Base-by-base conservation (phyloP, 495 filamentous ascomycete genomes). In the Rhizodiscina lignyota region DNA sequence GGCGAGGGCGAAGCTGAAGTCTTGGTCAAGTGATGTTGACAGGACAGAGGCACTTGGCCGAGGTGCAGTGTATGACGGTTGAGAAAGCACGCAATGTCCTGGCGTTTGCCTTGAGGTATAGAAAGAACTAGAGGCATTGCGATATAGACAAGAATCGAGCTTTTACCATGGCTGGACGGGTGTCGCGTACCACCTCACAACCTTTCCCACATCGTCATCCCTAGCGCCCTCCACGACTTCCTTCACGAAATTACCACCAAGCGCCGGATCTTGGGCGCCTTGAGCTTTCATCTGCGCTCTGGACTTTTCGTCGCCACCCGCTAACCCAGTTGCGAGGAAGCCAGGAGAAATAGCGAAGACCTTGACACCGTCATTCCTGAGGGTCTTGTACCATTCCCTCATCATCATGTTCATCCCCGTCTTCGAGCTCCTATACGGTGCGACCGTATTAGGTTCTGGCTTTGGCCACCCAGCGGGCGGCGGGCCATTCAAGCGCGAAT, bases 361-460 rank as follows among this genome's bases (percentile, higher is more conserved):
- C 49, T 77, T 77, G 1, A 77, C 71, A 0, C 67, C 68, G 37
- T 79, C 74, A 13, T 66, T 58, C 37, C 56, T 55, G 33, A 79
- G 46, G 5, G 59, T 43, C 4, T 61, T 52, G 17, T 41, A 18
- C 71, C 70, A 79, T 36, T 69, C 64, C 21, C 61, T 55, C 70
- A 77, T 72, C 52, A 76, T 23, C 73, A 77, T 78, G 39, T 78
- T 77, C 44, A 79, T 37, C 5, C 64, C 73, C 0, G 69, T 63
- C 56, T 79, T 78, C 19, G 55, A 48, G 33, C 52, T 54, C 5
- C 70, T 60, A 42, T 79, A 77, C 2, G 56, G 52, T 0, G 50
- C 37, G 2, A 56, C 27, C 8, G 15, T 36, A 12, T 12, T 23
- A 21, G 30, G 17, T 10, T 12, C 36, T 0, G 34, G 32, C 41